A percentile compares a stretch with the other conserved stretches of the same genome.
phyloP scores from a whole-genome alignment of 257 asterid species.

The Linaria vulgaris region DNA sequence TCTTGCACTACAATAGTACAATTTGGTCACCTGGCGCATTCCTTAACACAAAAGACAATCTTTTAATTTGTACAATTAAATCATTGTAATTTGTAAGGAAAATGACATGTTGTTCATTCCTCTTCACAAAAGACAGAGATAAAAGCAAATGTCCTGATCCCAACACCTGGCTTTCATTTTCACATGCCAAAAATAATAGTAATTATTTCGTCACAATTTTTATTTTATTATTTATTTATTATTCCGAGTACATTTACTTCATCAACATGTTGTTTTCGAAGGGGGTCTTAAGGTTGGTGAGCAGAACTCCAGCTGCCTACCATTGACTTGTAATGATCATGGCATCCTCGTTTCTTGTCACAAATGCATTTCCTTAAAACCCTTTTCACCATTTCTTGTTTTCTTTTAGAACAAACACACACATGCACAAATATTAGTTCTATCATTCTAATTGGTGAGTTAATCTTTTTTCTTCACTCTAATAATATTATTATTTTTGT shows the following conservation, averaged over 20 bases:
- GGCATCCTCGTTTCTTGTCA: neutral
- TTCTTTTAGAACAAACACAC: neutral
- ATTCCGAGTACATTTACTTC: too few relatives aligned
- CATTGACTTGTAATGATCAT: neutral
- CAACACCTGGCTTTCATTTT: neutral
- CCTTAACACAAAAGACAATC: too few relatives aligned
- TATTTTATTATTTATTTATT: neutral
- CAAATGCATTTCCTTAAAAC: neutral
- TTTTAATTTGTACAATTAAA: too few relatives aligned
- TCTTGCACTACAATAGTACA: too few relatives aligned
- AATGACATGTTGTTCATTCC: neutral
- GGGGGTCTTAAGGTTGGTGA: neutral
- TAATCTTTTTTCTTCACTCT: neutral
- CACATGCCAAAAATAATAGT: too few relatives aligned
- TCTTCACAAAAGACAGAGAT: too few relatives aligned
- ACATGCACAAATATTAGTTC: too few relatives aligned
- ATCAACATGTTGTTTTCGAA: neutral
- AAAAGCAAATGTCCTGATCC: neutral
- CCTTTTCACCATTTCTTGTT: neutral
- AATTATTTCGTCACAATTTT: neutral
- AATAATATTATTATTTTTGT: neutral
- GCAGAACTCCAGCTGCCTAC: constrained; percentile 2
- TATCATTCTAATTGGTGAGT: neutral
- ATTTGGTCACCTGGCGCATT: too few relatives aligned
- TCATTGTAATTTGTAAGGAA: neutral